These are phyloP conservation scores for Botrytis elliptica DNA, from an alignment of 2,329 filamentous ascomycete genomes.

Conservation along the genomic window DNA sequence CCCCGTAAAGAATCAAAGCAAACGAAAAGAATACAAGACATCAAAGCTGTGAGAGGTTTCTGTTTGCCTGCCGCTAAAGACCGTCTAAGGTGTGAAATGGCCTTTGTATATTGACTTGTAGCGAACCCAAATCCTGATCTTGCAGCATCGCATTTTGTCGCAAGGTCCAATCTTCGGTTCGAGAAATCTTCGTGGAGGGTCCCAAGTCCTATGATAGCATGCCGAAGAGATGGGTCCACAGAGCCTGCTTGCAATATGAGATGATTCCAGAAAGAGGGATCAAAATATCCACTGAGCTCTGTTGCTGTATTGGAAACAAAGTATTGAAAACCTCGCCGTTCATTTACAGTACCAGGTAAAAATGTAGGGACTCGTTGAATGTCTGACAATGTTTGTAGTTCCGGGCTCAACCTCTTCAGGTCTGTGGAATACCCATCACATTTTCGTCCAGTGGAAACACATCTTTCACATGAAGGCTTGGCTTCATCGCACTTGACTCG, in stretches of 20 bases:
- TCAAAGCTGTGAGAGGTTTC: conserved; percentile 31
- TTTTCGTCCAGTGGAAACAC: conserved; percentile 20
- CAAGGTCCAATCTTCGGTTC: conserved; percentile 23
- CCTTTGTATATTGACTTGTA: conserved; percentile 36
- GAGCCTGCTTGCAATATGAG: conserved; percentile 35
- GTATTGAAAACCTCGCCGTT: conserved; percentile 35
- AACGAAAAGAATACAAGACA: conserved; percentile 37
- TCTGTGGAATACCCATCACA: conserved; percentile 24
- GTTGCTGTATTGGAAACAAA: conserved; percentile 33
- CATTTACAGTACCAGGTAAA: conserved; percentile 30
- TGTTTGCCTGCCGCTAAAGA: conserved; percentile 31
- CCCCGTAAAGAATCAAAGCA: conserved; percentile 37
- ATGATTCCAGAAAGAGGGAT: conserved; percentile 33
- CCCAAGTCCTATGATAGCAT: conserved; percentile 37
- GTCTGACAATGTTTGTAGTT: conserved; percentile 9
- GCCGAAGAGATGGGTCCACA: conserved; percentile 32
- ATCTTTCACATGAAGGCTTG: conserved; percentile 22
- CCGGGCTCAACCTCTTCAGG: conserved; percentile 8
- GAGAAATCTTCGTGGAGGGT: conserved; percentile 36
- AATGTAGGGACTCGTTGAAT: conserved; percentile 28
- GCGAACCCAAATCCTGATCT: conserved; percentile 30
- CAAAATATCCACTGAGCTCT: conserved; percentile 35
- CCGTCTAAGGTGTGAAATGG: conserved; percentile 33
- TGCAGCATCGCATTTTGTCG: conserved; percentile 15
- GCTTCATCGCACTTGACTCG: conserved; percentile 27